Conservation (phyloP, 2,329 filamentous ascomycete genomes). For the Aspergillus hiratsukae region DNA sequence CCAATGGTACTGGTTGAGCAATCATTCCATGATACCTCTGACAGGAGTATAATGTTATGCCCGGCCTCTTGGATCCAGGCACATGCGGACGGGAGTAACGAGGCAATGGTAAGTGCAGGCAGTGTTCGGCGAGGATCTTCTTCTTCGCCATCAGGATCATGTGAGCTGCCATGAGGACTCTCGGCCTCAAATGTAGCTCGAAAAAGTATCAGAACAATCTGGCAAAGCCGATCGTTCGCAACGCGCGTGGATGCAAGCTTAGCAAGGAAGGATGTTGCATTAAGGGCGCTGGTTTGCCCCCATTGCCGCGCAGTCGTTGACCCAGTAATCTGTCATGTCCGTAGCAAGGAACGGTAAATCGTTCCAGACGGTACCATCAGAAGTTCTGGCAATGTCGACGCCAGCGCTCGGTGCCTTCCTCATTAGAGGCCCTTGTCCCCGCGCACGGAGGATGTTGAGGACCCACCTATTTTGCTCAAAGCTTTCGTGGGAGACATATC, state of each 20-base stretch:
- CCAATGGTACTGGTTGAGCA: conserved; percentile 14
- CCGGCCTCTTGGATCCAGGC: conserved; percentile 16
- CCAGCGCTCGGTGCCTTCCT: conserved; percentile 12
- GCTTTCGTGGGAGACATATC: conserved; percentile 11
- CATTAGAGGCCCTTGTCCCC: conserved; percentile 8
- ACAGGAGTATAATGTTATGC: conserved; percentile 16
- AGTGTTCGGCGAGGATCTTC: conserved; percentile 9
- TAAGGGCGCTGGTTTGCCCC: conserved; percentile 14
- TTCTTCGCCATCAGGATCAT: conserved; percentile 13
- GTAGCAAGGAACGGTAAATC: conserved; percentile 18
- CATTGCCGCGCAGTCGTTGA: conserved; percentile 13
- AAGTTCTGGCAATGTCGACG: conserved; percentile 21
- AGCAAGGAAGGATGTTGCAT: conserved; percentile 18
- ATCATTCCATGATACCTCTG: conserved; percentile 18
- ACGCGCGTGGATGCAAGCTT: conserved; percentile 21
- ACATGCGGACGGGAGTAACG: conserved; percentile 14
- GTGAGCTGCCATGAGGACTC: conserved; percentile 6
- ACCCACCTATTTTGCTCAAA: conserved; percentile 20
- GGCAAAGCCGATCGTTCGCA: conserved; percentile 17
- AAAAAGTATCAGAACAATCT: conserved; percentile 18
- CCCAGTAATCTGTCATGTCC: conserved; percentile 21
- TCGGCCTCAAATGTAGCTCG: conserved; percentile 13
- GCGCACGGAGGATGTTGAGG: conserved; percentile 20
- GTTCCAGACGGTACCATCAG: conserved; percentile 20
- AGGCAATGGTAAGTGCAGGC: conserved; percentile 9